Evolutionary conservation across 345 rosid genomes (phyloP).

Genomic region (Citrus medica): DNA sequence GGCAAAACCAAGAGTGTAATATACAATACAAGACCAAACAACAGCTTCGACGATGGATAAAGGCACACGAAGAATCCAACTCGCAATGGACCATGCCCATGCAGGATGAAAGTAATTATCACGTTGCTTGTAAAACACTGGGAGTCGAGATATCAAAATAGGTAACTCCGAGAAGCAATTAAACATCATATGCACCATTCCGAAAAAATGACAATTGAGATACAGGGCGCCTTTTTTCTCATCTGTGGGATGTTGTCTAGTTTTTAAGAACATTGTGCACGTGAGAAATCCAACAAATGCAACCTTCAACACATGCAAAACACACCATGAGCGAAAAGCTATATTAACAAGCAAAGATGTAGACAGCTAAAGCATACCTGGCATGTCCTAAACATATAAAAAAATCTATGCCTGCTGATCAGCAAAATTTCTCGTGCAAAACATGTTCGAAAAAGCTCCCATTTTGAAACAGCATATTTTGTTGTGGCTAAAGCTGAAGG

Average conservation of each 20-base stretch:
- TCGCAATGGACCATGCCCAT: conserved; percentile 80
- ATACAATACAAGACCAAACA: conserved; percentile 85
- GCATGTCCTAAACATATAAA: neutral
- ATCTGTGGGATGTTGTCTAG: neutral
- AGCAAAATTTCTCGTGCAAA: conserved; percentile 49
- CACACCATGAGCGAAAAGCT: neutral
- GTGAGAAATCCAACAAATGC: neutral
- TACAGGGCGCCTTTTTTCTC: conserved; percentile 56
- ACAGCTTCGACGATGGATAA: conserved; percentile 79
- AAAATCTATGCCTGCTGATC: neutral
- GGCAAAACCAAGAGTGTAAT: conserved; percentile 82
- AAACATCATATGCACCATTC: conserved; percentile 85
- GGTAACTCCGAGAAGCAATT: conserved; percentile 83
- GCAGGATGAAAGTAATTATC: conserved; percentile 90
- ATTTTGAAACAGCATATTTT: conserved; percentile 58
- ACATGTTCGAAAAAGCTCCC: conserved; percentile 74
- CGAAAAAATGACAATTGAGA: conserved; percentile 76
- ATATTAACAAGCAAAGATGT: neutral
- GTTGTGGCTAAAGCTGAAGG: conserved; percentile 63
- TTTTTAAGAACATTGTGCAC: neutral
- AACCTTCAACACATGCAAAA: neutral
- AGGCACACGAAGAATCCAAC: conserved; percentile 85
- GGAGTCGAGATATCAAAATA: conserved; percentile 76
- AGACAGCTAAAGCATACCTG: neutral
- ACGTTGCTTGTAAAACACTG: conserved; percentile 87